Base-by-base conservation (phyloP, 176 grass and related monocot species). In the Tuctoria greenei region DNA sequence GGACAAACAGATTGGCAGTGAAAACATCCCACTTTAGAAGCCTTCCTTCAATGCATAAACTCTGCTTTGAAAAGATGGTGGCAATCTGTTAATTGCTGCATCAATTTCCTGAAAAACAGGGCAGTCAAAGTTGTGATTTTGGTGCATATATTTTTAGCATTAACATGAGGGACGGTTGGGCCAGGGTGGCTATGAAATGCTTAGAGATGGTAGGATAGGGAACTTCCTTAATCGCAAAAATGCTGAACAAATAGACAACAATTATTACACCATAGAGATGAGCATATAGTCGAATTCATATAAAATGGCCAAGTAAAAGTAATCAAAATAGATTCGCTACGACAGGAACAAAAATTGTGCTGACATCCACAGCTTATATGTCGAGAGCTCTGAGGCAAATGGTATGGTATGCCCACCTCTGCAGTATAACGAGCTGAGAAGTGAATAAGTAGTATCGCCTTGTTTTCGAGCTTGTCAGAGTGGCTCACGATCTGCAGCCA, bases 361-460 rank as follows among this genome's bases (percentile, higher is more conserved):
- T 72, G 34, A 23, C 2, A 37, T 8, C 10, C 34, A 37, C 3
- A 59, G 1, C 13, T 40, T 46, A 58, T 69, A 15, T 8, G 42
- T 8, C 66, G 14, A 86, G 18, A 82, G 35, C 73, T 59, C 21
- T 39, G 21, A 57, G 63, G 37, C 37, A 69, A 69, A 65, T 25
- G 40, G 6, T 20, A n/a, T 67, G 13, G 68, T 55, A 34, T 73
- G 46, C 67, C 59, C 84, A 94, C 95, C 86, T 98, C 81, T 66
- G 75, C 34, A 25, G 79, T 75, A 77, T 94, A 98, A 57, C 95
- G 95, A 76, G 73, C 77, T 27, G 91, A 98, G 86, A 98, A 98
- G 72, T 94, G 91, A 79, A 88, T 93, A 14, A 98, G 86, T 81
- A 98, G 26, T 86, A 98, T 86, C 24, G 95, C 88, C 87, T 82